Percentiles rank a stretch among this genome's conserved stretches.
Evolutionary conservation across 2,329 filamentous ascomycete genomes (phyloP).

Genomic region (Raffaelea arxii): DNA sequence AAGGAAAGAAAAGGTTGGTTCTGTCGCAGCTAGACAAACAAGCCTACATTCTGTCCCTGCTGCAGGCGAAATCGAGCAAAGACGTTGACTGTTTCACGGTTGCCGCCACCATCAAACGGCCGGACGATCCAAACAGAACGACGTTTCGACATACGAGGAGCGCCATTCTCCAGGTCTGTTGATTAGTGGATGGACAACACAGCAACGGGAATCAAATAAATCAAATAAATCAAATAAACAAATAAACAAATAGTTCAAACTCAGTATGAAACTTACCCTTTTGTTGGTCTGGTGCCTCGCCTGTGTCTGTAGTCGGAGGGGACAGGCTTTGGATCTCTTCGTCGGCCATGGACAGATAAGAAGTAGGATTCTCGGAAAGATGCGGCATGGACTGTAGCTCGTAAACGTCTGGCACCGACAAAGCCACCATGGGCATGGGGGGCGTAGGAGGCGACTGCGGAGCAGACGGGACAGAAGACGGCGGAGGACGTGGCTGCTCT

Average conservation of each 20-base stretch:
- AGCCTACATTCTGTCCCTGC: slow-evolving; percentile 13
- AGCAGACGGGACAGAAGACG: neutral
- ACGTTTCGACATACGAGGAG: slow-evolving; percentile 7
- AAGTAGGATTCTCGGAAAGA: slow-evolving; percentile 15
- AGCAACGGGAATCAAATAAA: no score
- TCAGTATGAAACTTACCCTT: neutral
- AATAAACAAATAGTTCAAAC: neutral
- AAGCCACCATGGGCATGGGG: slow-evolving; percentile 11
- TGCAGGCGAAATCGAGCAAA: slow-evolving; percentile 16
- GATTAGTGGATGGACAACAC: neutral
- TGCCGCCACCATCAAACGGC: slow-evolving; percentile 16
- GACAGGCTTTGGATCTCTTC: slow-evolving; percentile 5
- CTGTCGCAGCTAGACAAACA: slow-evolving; percentile 16
- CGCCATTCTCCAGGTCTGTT: slow-evolving; percentile 3
- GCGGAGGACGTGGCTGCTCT: no score
- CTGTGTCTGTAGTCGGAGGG: neutral
- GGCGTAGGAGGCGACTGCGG: neutral
- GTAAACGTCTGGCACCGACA: slow-evolving; percentile 12
- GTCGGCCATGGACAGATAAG: slow-evolving; percentile 17
- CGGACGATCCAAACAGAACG: slow-evolving; percentile 21
- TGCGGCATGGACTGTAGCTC: slow-evolving; percentile 10
- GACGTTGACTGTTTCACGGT: slow-evolving; percentile 14
- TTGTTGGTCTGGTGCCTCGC: neutral
- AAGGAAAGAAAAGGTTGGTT: neutral
- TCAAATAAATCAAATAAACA: neutral